Conservation (phyloP, 306 rosid species). For the Quercus ilex region DNA sequence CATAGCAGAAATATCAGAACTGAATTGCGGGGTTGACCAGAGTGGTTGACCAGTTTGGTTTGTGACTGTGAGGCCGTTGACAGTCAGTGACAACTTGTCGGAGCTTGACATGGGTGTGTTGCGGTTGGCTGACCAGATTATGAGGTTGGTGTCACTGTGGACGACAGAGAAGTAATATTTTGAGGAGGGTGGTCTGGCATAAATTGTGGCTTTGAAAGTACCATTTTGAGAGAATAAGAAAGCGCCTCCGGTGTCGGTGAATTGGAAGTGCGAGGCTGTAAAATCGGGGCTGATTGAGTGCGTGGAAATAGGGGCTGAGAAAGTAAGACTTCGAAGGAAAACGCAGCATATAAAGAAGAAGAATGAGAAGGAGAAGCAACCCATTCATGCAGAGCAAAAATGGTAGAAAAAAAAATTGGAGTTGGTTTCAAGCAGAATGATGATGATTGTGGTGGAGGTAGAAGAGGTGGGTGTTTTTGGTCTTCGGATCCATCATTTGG, state of each 20-base stretch:
- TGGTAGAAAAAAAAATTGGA: too few relatives aligned
- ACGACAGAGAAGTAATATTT: constrained; percentile 48
- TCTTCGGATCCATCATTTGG: too few relatives aligned
- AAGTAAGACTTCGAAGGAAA: too few relatives aligned
- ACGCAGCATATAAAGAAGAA: too few relatives aligned
- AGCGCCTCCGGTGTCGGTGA: constrained; percentile 28
- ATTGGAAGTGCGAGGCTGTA: background rate
- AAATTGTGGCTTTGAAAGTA: constrained; percentile 59
- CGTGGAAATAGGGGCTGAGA: too few relatives aligned
- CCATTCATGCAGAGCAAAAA: too few relatives aligned
- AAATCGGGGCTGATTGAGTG: background rate
- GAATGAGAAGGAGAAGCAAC: too few relatives aligned
- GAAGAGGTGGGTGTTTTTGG: too few relatives aligned
- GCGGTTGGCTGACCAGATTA: constrained; percentile 81
- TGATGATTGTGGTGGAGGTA: too few relatives aligned
- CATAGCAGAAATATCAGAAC: constrained; percentile 40
- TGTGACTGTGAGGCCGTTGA: constrained; percentile 41
- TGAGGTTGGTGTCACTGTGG: constrained; percentile 52
- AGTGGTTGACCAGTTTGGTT: constrained; percentile 29
- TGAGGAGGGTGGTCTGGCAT: constrained; percentile 31
- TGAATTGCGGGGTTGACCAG: constrained; percentile 72
- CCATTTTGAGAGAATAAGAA: constrained; percentile 59
- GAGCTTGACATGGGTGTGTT: constrained; percentile 52
- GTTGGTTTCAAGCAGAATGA: too few relatives aligned
- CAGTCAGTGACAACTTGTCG: constrained; percentile 43